Conservation (phyloP, 2,329 filamentous ascomycete species). For the Immersiporthe knoxdaviesiana region DNA sequence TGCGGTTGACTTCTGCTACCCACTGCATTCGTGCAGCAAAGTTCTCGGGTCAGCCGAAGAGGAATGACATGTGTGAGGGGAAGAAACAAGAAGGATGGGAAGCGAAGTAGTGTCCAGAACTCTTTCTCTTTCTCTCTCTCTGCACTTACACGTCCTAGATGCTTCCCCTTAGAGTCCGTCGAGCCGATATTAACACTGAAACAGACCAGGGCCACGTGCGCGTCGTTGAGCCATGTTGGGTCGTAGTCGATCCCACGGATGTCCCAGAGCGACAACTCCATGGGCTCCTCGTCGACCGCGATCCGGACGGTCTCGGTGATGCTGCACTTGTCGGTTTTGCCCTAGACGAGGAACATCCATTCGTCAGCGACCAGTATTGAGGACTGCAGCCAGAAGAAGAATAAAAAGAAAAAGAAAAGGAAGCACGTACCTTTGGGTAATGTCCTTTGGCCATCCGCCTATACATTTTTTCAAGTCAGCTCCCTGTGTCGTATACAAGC, state of each 20-base stretch:
- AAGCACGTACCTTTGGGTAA: constrained; percentile 17
- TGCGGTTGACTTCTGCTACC: constrained; percentile 29
- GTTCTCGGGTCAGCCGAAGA: neutral
- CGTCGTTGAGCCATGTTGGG: constrained; percentile 24
- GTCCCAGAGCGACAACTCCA: constrained; percentile 27
- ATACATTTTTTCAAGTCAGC: constrained; percentile 9
- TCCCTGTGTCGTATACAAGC: neutral
- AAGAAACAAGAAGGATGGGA: too few relatives aligned
- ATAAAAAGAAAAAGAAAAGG: too few relatives aligned
- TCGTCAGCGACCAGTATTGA: neutral
- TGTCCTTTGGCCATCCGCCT: constrained; percentile 26
- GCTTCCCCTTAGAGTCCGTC: constrained; percentile 28
- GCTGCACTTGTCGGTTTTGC: constrained; percentile 13
- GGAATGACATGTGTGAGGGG: too few relatives aligned
- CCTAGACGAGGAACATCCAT: neutral
- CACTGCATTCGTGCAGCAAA: constrained; percentile 11
- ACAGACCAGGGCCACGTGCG: constrained; percentile 28
- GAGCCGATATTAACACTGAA: constrained; percentile 29
- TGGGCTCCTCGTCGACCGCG: constrained; percentile 26
- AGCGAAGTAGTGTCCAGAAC: too few relatives aligned
- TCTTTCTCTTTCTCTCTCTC: too few relatives aligned
- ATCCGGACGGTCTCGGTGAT: constrained; percentile 23
- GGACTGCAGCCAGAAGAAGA: neutral
- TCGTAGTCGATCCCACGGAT: constrained; percentile 30
- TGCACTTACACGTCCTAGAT: constrained; percentile 25